phyloP scores from a whole-genome alignment of 768 basidiomycete species.

The Amanita polypyramis region DNA sequence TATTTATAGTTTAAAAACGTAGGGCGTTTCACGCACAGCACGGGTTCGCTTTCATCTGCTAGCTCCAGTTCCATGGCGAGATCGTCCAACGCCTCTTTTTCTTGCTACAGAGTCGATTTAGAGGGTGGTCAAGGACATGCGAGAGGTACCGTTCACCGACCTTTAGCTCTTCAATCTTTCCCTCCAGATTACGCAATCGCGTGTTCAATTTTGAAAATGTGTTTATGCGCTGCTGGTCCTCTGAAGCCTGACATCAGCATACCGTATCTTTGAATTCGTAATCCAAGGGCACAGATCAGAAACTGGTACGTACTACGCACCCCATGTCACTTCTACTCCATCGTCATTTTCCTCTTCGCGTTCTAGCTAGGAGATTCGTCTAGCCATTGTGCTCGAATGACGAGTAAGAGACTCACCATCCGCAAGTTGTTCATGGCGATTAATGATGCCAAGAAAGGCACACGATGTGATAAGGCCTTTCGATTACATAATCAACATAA shows the following conservation, averaged over 20 bases:
- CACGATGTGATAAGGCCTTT: background rate
- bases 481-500: background rate
- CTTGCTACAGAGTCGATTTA: slow-evolving; percentile 44
- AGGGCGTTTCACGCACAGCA: slow-evolving; percentile 43
- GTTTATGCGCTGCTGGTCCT: slow-evolving; percentile 88
- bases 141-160: slow-evolving; percentile 24
- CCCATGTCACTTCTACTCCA: slow-evolving; percentile 76
- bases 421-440: slow-evolving; percentile 40
- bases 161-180: slow-evolving; percentile 62
- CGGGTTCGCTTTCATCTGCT: slow-evolving; percentile 71
- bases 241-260: slow-evolving; percentile 19
- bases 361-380: slow-evolving; percentile 37
- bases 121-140: slow-evolving; percentile 5
- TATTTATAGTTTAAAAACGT: background rate
- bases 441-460: background rate
- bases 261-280: background rate
- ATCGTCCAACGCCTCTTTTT: slow-evolving; percentile 92
- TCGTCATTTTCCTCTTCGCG: slow-evolving; percentile 72
- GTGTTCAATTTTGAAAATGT: slow-evolving; percentile 87
- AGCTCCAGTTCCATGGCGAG: slow-evolving; percentile 81
- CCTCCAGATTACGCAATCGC: slow-evolving; percentile 60
- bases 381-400: slow-evolving; percentile 2
- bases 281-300: background rate
- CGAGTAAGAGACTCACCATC: slow-evolving; percentile 32
- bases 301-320: slow-evolving; percentile 25